These are phyloP conservation scores for Pseudomassariella vexata DNA, from an alignment of 2,329 filamentous ascomycete species.

Conservation along the genomic window DNA sequence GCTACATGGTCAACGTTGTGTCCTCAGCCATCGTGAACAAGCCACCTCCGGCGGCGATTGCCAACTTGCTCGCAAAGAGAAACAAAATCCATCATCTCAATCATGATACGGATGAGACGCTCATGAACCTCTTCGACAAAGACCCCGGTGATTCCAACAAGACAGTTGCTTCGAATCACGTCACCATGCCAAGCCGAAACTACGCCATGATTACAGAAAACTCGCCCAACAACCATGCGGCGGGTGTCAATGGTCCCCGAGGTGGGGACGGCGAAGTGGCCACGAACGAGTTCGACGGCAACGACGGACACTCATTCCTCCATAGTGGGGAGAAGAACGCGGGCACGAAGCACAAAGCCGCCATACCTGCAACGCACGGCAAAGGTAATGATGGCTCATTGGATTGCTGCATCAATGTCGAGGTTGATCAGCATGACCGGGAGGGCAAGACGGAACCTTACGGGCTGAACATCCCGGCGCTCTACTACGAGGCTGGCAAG, in stretches of 20 bases:
- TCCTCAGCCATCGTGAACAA: slow-evolving; percentile 96
- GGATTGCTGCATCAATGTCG: slow-evolving; percentile 80
- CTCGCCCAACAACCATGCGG: slow-evolving; percentile 48
- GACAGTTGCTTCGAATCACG: slow-evolving; percentile 68
- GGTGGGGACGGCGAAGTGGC: slow-evolving; percentile 10
- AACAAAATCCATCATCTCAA: slow-evolving; percentile 76
- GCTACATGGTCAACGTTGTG: slow-evolving; percentile 93
- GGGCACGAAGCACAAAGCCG: slow-evolving; percentile 73
- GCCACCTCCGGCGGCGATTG: slow-evolving; percentile 79
- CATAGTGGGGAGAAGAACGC: slow-evolving; percentile 72
- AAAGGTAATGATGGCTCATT: slow-evolving; percentile 55
- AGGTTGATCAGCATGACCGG: slow-evolving; percentile 77
- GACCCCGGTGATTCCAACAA: slow-evolving; percentile 77
- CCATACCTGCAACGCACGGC: slow-evolving; percentile 48
- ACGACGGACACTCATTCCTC: slow-evolving; percentile 65
- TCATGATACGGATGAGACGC: slow-evolving; percentile 78
- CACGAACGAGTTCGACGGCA: slow-evolving; percentile 32
- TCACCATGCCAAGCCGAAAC: slow-evolving; percentile 89
- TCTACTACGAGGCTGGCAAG: slow-evolving; percentile 34
- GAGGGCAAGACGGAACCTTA: slow-evolving; percentile 78
- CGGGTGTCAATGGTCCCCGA: slow-evolving; percentile 12
- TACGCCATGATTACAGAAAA: slow-evolving; percentile 91
- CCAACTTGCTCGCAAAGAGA: slow-evolving; percentile 82
- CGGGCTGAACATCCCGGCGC: slow-evolving; percentile 74
- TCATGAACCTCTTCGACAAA: slow-evolving; percentile 86